Conservation (phyloP, 164 flowering plant genomes). For the Magnolia changhungtana region DNA sequence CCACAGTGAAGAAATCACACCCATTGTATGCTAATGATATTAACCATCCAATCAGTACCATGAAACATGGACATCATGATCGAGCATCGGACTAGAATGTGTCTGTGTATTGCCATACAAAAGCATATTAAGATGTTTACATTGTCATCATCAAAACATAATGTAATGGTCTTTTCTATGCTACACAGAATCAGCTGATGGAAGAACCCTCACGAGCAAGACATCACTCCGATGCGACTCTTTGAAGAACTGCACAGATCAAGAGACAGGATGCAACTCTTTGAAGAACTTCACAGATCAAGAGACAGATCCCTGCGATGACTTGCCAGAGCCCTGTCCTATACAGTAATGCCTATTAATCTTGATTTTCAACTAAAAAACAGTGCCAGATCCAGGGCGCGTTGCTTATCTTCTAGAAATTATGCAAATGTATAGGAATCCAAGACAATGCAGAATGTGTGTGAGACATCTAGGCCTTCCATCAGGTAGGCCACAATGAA, state of each 20-base stretch:
- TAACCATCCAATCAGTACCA: not conserved
- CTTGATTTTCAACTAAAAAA: not conserved
- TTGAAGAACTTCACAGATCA: no score
- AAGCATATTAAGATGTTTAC: not conserved
- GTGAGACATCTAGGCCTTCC: no score
- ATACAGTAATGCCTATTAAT: not conserved
- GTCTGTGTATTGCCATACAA: not conserved
- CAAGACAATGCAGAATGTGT: no score
- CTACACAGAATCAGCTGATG: constrained; percentile 15
- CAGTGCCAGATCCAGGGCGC: no score
- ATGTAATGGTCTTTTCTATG: not conserved
- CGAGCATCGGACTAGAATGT: not conserved
- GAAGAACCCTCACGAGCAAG: constrained; percentile 10
- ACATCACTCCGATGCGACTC: constrained; percentile 15
- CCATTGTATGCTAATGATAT: not conserved
- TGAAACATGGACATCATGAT: not conserved
- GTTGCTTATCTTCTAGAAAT: no score
- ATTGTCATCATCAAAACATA: not conserved
- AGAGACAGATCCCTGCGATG: not conserved
- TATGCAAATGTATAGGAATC: no score
- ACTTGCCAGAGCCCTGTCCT: not conserved
- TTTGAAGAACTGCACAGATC: not conserved
- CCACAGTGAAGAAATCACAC: not conserved
- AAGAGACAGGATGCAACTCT: not conserved
- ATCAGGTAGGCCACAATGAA: no score